These are phyloP conservation scores for Colletotrichum kahawae DNA, from an alignment of 2,329 filamentous ascomycete species.

Conservation along the genomic window DNA sequence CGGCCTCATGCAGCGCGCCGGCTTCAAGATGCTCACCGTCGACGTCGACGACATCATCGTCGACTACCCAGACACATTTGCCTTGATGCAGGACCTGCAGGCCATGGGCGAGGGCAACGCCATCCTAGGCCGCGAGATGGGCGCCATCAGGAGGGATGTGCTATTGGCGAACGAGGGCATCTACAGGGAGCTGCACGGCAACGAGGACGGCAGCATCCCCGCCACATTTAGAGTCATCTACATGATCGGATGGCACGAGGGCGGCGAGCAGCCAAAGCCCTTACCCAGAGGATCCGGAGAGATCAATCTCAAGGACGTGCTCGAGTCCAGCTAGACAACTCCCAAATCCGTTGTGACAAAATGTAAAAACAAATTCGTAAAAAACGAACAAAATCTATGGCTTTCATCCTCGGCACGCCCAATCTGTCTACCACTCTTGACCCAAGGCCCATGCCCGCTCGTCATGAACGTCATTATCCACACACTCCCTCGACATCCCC, in stretches of 20 bases:
- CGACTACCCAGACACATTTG: constrained; percentile 88
- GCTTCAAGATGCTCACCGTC: constrained; percentile 95
- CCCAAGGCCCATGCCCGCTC: neutral
- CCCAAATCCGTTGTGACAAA: neutral
- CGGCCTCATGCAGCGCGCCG: constrained; percentile 82
- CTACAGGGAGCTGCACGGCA: constrained; percentile 86
- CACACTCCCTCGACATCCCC: neutral
- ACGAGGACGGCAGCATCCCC: constrained; percentile 76
- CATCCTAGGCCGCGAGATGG: constrained; percentile 82
- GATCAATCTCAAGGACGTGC: constrained; percentile 85
- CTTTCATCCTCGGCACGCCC: constrained; percentile 15
- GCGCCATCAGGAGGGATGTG: constrained; percentile 79
- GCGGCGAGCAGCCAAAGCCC: constrained; percentile 78
- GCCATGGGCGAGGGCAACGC: constrained; percentile 97
- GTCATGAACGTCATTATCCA: constrained; percentile 20
- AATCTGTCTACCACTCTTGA: neutral
- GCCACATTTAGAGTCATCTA: constrained; percentile 96
- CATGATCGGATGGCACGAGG: constrained; percentile 98
- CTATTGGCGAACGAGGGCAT: constrained; percentile 87
- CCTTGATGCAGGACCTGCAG: constrained; percentile 91
- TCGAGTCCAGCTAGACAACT: constrained; percentile 50
- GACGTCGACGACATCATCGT: constrained; percentile 98
- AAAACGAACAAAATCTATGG: constrained; percentile 18
- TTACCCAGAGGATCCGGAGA: constrained; percentile 84
- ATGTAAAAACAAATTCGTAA: neutral